Evolutionary conservation across 805 yeast genomes (phyloP), one percentile per base, ranked within the genome.

Genomic region (Saccharomycopsis fibuligera): DNA sequence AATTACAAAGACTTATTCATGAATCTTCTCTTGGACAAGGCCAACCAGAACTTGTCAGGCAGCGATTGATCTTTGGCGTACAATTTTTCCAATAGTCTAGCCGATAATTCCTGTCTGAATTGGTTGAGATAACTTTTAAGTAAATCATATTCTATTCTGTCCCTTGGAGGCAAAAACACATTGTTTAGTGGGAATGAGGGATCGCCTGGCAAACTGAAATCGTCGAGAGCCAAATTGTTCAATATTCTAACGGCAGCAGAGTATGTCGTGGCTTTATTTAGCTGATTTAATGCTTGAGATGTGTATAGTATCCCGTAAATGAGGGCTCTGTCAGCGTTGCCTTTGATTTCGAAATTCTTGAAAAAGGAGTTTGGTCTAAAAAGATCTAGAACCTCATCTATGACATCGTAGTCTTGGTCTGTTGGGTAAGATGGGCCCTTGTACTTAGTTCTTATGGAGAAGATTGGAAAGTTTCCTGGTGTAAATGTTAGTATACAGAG

Each of bases 281-380:
- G 68, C 50, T 79, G 74, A 35, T 81, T 73, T 51, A 93, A 72
- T 66, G 96, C 87, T 61, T 88, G 95, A 44, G 95, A 86, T 31
- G 87, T 79, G 64, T 78, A 93, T 51, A 93, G 70, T 47, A 93
- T 93, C 19, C 99, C 99, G 64, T 93, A 93, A 58, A 95, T 90
- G 51, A 93, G 72, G 9, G 91, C 76, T 57, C 99, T 76, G 64
- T 93, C 99, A 3, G 96, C 84, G 21, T 95, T 86, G 10, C 96
- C 96, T 65, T 88, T 88, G 69, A 93, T 90, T 68, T 93, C 99
- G 64, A 93, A 93, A 72, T 93, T 93, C 64, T 86, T 85, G 77
- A 93, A 93, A 68, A 93, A 91, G 10, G 96, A 86, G 66, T 93
- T 93, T 58, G 97, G 96, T 57, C 99, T 75, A 68, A 93, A 93